Evolutionary conservation across 805 yeast genomes (phyloP).

Genomic region (Teunomyces funiuensis): DNA sequence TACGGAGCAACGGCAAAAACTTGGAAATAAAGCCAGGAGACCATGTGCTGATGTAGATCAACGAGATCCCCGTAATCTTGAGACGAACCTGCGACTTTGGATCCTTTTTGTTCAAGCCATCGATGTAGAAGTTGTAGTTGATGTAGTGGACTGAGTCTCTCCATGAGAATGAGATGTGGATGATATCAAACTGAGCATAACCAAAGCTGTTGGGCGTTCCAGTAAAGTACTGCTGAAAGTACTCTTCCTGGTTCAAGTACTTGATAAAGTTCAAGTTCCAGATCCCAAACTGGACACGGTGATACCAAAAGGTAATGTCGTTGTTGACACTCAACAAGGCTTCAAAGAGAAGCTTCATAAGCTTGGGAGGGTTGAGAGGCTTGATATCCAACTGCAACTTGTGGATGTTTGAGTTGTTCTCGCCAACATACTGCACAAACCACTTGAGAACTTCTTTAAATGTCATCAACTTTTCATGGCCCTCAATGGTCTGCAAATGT

Average conservation of each 20-base stretch:
- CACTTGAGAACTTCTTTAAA: constrained; percentile 34
- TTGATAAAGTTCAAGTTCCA: constrained; percentile 41
- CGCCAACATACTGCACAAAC: constrained; percentile 25
- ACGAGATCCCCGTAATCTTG: constrained; percentile 36
- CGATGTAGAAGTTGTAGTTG: constrained; percentile 36
- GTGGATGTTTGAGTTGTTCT: constrained; percentile 15
- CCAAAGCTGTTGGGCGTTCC: constrained; percentile 17
- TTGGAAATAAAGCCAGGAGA: constrained; percentile 30
- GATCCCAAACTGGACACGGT: constrained; percentile 38
- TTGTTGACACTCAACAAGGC: constrained; percentile 28
- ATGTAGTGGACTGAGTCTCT: constrained; percentile 30
- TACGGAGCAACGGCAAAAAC: constrained; percentile 36
- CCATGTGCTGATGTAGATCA: constrained; percentile 41
- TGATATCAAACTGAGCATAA: constrained; percentile 29
- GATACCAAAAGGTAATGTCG: constrained; percentile 39
- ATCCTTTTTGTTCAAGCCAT: constrained; percentile 17
- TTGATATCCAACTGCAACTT: constrained; percentile 42
- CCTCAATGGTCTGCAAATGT: constrained; percentile 28
- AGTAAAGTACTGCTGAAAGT: constrained; percentile 26
- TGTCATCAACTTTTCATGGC: constrained; percentile 33
- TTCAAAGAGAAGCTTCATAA: constrained; percentile 28
- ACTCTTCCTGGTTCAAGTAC: constrained; percentile 39
- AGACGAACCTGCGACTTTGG: constrained; percentile 20
- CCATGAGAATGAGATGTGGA: constrained; percentile 38
- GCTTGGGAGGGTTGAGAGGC: constrained; percentile 35